Conservation (phyloP, 345 rosid genomes). For the Noccaea bulbosa region DNA sequence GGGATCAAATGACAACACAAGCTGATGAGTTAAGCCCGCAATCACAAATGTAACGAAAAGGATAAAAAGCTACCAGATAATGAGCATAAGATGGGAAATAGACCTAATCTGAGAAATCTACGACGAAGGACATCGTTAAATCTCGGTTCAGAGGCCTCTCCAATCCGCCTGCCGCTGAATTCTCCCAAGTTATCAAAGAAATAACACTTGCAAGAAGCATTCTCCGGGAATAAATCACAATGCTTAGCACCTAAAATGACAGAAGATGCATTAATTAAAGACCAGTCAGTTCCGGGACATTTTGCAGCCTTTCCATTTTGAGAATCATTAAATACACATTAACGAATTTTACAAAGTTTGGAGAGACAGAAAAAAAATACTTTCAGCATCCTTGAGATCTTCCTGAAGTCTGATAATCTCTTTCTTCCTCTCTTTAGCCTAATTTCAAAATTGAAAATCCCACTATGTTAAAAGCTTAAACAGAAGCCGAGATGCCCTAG, state of each 20-base stretch:
- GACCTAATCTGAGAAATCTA: conserved; percentile 84
- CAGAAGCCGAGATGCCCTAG: not conserved
- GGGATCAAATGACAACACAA: conserved; percentile 27
- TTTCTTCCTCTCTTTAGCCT: conserved; percentile 88
- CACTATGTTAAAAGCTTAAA: conserved; percentile 11
- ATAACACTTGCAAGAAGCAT: conserved; percentile 81
- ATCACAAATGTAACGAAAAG: not conserved
- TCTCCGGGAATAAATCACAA: conserved; percentile 62
- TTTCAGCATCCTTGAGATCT: conserved; percentile 83
- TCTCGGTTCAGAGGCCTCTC: conserved; percentile 53
- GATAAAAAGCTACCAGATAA: not conserved
- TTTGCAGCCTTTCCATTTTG: not conserved
- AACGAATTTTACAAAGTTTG: conserved; percentile 1
- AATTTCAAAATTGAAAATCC: conserved; percentile 20
- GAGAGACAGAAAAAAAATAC: conserved; percentile 40
- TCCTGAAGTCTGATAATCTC: conserved; percentile 72
- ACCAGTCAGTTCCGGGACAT: conserved; percentile 11
- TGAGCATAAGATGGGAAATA: not conserved
- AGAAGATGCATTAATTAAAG: not conserved
- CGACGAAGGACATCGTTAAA: conserved; percentile 72
- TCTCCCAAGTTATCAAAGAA: conserved; percentile 84
- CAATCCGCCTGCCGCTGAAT: conserved; percentile 44
- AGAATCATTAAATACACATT: conserved; percentile 5
- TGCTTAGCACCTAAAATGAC: conserved; percentile 55
- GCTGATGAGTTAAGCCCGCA: conserved; percentile 20